Base-by-base conservation (phyloP, 2,329 filamentous ascomycete genomes). In the Helotiales sp. region DNA sequence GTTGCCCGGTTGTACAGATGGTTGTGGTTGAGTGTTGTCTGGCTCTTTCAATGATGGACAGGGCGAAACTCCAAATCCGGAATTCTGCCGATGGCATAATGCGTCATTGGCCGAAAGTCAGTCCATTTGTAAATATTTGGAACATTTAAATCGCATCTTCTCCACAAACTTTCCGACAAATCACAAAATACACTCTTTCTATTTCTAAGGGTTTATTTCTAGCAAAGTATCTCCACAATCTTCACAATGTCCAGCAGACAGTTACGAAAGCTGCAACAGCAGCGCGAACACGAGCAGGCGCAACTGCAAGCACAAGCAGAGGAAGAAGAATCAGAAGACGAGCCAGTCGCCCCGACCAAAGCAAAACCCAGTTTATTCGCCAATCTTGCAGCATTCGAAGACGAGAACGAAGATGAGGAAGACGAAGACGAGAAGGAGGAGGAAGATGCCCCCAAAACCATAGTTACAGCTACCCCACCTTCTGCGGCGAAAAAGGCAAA, bases 351-450 rank as follows among this genome's bases (percentile, higher is more conserved):
- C 50, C 66, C 66, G 37, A 69, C 77, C 34, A 80, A 78, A 64
- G 75, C 80, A 32, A 84, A 84, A 71, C 75, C 81, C 15, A 86
- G 86, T 72, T 79, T 85, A 6, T 87, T 87, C 74, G 83, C 86
- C 63, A 82, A 85, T 67, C 74, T 88, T 26, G 83, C 84, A 57
- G 78, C 76, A 30, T 77, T 77, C n/a, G 77, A 80, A 15, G 79
- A 82, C 32, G 78, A 79, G 26, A 79, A 78, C 4, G 77, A 78
- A 6, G 75, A 79, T 11, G 77, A 79, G 6, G 76, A 77, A 2
- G 77, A 76, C 3, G 70, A 73, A 2, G 70, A 71, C 0, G 71
- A 74, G 2, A 67, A 72, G 13, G 73, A 80, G 10, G 77, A 79
- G 34, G 64, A 69, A 61, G 70, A 70, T 54, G 28, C 80, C 30